Evolutionary conservation across 148 eudicot genomes (phyloP), one percentile per base, ranked within the genome.

Genomic region (Dianthus caryophyllus): DNA sequence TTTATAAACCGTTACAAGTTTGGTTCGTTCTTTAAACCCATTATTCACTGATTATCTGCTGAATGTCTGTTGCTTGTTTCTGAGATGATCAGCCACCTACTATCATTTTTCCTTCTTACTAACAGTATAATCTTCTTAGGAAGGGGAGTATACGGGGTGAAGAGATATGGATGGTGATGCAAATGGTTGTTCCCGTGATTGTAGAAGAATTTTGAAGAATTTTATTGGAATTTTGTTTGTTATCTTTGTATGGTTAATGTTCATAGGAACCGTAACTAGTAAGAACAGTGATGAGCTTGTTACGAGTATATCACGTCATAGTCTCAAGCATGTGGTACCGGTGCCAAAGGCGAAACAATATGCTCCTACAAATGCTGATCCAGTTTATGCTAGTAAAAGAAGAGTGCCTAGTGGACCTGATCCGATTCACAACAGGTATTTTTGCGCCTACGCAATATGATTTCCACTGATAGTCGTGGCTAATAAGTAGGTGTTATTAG

Each of bases 401-500:
- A 75, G 89, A 82, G 91, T 92, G 33, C 98, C 98, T 14, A 87
- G 71, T 76, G 98, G 94, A 73, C 85, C 98, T 77, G 91, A 92
- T 80, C 96, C 98, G 38, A 84, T 92, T 77, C 98, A 92, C 74
- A 92, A 92, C 93, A 87, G 96, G 98, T 92, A 84, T 43, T 49
- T 4, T 1, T 71, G 70, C 26, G 53, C 63, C 14, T 26, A 12
- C n/a, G 49, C 24, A 54, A 22, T 25, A 22, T 25, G 38, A 36
- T 43, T 63, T 48, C 22, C 21, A 10, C 48, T 30, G n/a, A 33
- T 0, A 14, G 9, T 16, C n/a, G 33, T 6, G 36, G 25, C 3
- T 57, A 57, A 38, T 15, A 27, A 36, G 24, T 38, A 39, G 6
- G 27, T 38, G 21, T 27, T n/a, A 10, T 33, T 38, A 21, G 27